phyloP scores from a whole-genome alignment of 192 early-diverging fungal species.

The Coemansia sp. region DNA sequence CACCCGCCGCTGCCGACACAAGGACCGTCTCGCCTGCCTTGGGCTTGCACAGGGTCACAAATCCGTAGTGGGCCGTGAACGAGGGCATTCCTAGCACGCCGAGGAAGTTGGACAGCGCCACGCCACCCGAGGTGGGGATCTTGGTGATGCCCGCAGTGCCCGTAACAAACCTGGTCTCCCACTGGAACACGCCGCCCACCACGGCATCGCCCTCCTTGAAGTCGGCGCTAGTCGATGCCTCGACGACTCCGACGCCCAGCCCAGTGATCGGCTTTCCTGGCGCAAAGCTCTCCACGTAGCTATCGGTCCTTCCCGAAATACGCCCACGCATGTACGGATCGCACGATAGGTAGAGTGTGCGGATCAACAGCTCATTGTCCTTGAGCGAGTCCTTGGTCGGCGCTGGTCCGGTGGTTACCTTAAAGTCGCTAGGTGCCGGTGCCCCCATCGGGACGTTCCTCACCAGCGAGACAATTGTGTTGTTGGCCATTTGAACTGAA shows the following conservation, averaged over 20 bases:
- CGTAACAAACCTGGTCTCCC: slow-evolving; percentile 55
- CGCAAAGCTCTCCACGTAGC: slow-evolving; percentile 51
- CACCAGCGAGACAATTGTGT: slow-evolving; percentile 12
- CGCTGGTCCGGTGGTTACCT: slow-evolving; percentile 1
- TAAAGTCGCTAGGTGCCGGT: slow-evolving; percentile 23
- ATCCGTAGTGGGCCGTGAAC: slow-evolving; percentile 68
- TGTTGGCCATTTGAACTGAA: slow-evolving; percentile 15
- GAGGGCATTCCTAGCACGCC: slow-evolving; percentile 75
- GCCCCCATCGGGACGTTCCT: slow-evolving; percentile 8
- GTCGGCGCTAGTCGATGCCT: slow-evolving; percentile 56
- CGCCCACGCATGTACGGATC: slow-evolving; percentile 72
- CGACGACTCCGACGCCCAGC: slow-evolving; percentile 53
- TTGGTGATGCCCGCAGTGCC: slow-evolving; percentile 13
- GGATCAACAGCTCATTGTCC: slow-evolving; percentile 42
- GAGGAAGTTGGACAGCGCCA: slow-evolving; percentile 8
- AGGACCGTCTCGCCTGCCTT: slow-evolving; percentile 79
- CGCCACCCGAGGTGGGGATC: slow-evolving; percentile 1
- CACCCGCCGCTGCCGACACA: slow-evolving; percentile 76
- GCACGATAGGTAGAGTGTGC: slow-evolving; percentile 61
- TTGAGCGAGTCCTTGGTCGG: slow-evolving; percentile 21
- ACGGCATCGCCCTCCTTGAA: slow-evolving; percentile 61
- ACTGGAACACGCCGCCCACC: slow-evolving; percentile 51
- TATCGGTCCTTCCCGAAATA: slow-evolving; percentile 34
- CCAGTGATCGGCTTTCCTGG: slow-evolving; percentile 50
- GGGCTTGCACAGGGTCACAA: slow-evolving; percentile 60